A percentile compares a stretch with the other conserved stretches of the same genome.
phyloP scores from a whole-genome alignment of 345 rosid genomes.

The Brassica rapa region DNA sequence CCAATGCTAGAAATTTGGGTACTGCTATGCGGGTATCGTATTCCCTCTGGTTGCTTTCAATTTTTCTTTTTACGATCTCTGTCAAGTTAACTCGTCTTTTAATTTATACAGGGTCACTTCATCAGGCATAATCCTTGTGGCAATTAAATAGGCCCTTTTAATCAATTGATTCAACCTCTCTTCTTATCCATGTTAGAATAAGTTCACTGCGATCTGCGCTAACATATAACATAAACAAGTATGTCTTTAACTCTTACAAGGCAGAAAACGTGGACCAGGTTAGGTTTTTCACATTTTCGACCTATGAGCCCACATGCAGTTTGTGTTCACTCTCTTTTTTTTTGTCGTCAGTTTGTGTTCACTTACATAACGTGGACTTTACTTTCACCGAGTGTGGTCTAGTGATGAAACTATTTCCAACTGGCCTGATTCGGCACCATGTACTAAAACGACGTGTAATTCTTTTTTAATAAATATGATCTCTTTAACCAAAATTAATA shows the following conservation, averaged over 20 bases:
- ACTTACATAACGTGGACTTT: not conserved
- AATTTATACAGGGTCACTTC: not conserved
- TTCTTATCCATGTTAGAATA: not conserved
- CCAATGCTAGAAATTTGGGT: not conserved
- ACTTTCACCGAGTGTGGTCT: not conserved
- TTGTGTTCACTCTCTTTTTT: not conserved
- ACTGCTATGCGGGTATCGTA: not conserved
- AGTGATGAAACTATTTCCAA: not conserved
- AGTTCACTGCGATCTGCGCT: not conserved
- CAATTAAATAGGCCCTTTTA: not conserved
- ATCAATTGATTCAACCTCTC: not conserved
- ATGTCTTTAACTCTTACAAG: not conserved
- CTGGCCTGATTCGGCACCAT: not conserved
- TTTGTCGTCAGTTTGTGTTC: not conserved
- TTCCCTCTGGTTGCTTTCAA: not conserved
- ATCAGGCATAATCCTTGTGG: not conserved
- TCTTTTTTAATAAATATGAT: not conserved
- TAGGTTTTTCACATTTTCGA: not conserved
- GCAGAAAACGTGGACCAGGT: not conserved
- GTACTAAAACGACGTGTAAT: not conserved
- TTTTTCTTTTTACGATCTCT: not conserved
- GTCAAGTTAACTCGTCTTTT: not conserved
- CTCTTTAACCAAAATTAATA: not conserved
- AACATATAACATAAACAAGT: not conserved
- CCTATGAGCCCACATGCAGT: not conserved